These are phyloP conservation scores for Aegilops umbellulata DNA, from an alignment of 176 grass and related monocot genomes.

Conservation along the genomic window DNA sequence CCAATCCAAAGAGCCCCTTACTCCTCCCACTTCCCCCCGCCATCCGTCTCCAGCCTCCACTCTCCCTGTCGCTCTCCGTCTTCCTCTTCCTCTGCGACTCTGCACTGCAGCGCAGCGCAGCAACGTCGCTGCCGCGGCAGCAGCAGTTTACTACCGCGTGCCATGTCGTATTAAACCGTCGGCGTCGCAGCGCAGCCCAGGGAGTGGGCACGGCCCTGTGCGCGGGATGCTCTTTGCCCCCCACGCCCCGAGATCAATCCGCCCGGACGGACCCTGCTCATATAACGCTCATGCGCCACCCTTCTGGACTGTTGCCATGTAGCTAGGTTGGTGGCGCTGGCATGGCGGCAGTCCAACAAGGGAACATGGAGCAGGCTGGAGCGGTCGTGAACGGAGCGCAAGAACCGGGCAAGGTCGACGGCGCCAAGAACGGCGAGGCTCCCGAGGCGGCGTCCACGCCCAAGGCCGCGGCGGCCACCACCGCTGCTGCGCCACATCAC, in stretches of 20 bases:
- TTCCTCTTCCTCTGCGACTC: background rate
- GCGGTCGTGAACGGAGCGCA: conserved; percentile 2
- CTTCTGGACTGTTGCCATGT: background rate
- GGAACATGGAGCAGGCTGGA: background rate
- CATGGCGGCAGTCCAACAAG: background rate
- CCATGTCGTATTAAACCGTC: conserved; percentile 6
- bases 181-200: background rate
- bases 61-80: background rate
- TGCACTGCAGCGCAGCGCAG: background rate
- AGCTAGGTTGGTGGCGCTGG: background rate
- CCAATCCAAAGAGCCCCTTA: too few species aligned
- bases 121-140: background rate
- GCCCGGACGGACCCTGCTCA: background rate
- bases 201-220: conserved; percentile 25
- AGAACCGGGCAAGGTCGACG: background rate
- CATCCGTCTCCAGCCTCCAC: background rate
- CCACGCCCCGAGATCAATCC: background rate
- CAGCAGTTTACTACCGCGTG: background rate
- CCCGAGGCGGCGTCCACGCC: background rate
- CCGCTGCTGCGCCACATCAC: conserved; percentile 32
- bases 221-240: conserved; percentile 45
- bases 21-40: background rate
- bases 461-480: background rate
- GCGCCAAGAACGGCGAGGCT: too few species aligned
- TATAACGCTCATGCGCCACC: conserved; percentile 23